A percentile compares a stretch with the other conserved stretches of the same genome.
Conservation (phyloP, 441 rosid genomes). For the Melastoma candidum region DNA sequence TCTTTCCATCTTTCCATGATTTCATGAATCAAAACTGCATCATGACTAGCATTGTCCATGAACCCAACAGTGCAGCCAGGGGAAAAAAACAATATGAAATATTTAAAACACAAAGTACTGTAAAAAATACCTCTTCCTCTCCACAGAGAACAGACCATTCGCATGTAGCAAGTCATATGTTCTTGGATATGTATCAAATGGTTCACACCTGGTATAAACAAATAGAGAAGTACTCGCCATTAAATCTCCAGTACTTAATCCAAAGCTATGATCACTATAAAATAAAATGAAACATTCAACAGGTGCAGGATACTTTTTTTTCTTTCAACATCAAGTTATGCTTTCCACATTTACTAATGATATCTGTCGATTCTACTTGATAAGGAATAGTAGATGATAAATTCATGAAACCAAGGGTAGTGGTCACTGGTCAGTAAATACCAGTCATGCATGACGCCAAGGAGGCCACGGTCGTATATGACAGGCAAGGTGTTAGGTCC, state of each 20-base stretch:
- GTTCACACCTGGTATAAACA: conserved; percentile 71
- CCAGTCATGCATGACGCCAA: conserved; percentile 98
- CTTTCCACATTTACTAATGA: too few relatives aligned
- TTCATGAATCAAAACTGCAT: neutral
- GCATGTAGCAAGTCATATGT: conserved; percentile 87
- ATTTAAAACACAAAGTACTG: neutral
- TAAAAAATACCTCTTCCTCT: conserved; percentile 61
- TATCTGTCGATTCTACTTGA: too few relatives aligned
- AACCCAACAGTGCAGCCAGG: neutral
- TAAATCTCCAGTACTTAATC: too few relatives aligned
- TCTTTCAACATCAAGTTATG: too few relatives aligned
- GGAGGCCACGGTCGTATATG: conserved; percentile 88
- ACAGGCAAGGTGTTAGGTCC: conserved; percentile 94
- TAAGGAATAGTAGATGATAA: too few relatives aligned
- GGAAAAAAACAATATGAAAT: neutral
- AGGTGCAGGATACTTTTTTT: too few relatives aligned
- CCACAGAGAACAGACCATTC: conserved; percentile 75
- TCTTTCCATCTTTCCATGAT: neutral
- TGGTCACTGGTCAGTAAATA: conserved; percentile 16
- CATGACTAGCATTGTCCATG: neutral
- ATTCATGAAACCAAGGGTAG: too few relatives aligned
- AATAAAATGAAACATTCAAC: too few relatives aligned
- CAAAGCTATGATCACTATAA: too few relatives aligned
- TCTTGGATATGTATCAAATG: conserved; percentile 95
- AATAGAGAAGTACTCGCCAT: neutral